These are phyloP conservation scores for Tricholomella constricta DNA, from an alignment of 768 basidiomycete genomes.

Conservation along the genomic window DNA sequence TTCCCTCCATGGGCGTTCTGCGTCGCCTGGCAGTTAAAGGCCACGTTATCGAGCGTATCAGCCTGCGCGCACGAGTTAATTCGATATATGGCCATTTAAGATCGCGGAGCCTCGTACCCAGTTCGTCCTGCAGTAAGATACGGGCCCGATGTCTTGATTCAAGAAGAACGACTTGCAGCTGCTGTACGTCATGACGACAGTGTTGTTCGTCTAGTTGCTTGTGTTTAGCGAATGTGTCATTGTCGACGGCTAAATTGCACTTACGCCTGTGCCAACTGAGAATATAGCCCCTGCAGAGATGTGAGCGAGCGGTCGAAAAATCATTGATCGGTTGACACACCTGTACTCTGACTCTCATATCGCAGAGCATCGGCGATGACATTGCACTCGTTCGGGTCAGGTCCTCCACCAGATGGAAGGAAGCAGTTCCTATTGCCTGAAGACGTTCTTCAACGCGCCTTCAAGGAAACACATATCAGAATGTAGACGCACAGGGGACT, in stretches of 20 bases:
- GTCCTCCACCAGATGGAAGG: too few species aligned
- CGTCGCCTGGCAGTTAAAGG: slow-evolving; percentile 47
- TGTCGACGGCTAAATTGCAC: slow-evolving; percentile 1
- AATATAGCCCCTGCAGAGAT: slow-evolving; percentile 20
- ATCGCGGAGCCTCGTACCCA: slow-evolving; percentile 37
- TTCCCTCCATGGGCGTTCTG: slow-evolving; percentile 54
- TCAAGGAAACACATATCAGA: too few species aligned
- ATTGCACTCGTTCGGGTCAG: too few species aligned
- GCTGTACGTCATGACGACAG: slow-evolving; percentile 40
- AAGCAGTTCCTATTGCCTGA: too few species aligned
- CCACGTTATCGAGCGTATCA: slow-evolving; percentile 40
- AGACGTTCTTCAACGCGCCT: too few species aligned
- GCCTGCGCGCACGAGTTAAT: slow-evolving; percentile 25
- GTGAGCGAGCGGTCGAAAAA: background rate
- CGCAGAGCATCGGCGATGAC: too few species aligned
- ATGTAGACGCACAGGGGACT: too few species aligned
- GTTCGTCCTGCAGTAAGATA: slow-evolving; percentile 48
- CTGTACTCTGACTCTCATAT: too few species aligned
- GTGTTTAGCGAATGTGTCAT: background rate
- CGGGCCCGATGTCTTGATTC: slow-evolving; percentile 41
- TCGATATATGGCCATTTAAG: background rate
- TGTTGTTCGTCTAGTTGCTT: slow-evolving; percentile 32
- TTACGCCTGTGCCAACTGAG: slow-evolving; percentile 31
- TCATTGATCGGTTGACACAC: background rate
- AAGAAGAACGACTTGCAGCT: slow-evolving; percentile 50